Evolutionary conservation across 345 rosid species (phyloP), one percentile per base, ranked within the genome.

Genomic region (Syzygium oleosum): DNA sequence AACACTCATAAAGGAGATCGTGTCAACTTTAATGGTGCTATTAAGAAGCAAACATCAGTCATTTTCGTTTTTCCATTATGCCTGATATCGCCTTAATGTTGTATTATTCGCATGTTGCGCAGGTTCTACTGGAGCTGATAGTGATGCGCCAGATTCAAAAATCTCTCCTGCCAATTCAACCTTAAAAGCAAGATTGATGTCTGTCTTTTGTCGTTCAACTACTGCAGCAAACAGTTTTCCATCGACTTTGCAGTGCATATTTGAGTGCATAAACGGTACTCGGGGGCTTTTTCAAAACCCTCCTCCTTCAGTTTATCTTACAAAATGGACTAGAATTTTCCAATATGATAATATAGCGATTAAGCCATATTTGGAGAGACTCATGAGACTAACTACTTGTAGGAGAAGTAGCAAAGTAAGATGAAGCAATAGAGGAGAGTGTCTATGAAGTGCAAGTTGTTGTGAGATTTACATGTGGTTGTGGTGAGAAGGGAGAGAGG

Each of bases 211-310:
- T 84, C 95, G 94, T 87, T 96, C 98, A 87, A 93, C 95, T 58
- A 90, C 94, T 41, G 98, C 98, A 4, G 97, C 99, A 88, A 96
- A 95, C 89, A 96, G 94, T 90, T 97, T 97, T 86, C 99, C 98
- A 56, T 94, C 94, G 83, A 94, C 99, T 85, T 92, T 97, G 93
- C 99, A 96, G 90, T 96, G 99, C 92, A 97, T 96, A 86, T 97
- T 97, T 93, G 95, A 96, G 63, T 96, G 98, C 92, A 97, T 97
- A 89, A 93, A 89, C 92, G 98, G 99, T 95, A 97, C 73, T 86
- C 86, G 34, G 25, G 38, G 12, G 43, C 10, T 52, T 54, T 19
- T 85, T 9, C 61, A 52, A 38, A 53, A 27, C 23, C 14, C 2
- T 78, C 84, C 84, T 54, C 22, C 56, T 0, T 17, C 56, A 17